Evolutionary conservation across 1,284 basidiomycete species (phyloP), one percentile per base, ranked within the genome.

Genomic region (Melampsora americana): DNA sequence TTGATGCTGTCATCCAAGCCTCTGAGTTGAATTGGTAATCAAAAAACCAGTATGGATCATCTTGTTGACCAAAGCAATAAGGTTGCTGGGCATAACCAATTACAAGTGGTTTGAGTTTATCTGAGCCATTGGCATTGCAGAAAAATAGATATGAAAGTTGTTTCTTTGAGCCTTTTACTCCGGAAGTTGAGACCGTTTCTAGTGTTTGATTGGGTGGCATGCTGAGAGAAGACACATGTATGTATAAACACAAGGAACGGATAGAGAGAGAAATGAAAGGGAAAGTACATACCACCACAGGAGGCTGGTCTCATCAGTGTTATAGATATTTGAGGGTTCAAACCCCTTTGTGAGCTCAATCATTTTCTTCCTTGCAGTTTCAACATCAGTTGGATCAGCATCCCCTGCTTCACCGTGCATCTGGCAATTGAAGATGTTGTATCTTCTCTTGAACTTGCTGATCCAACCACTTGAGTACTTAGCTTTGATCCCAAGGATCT

Each of bases 121-220:
- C 50, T 53, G 50, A 20, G 50, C 50, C 50, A 53, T 53, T 12
- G 3, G 50, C 50, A 53, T 53, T 53, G 50, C 50, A 53, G 50
- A 3, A 53, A 23, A 53, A 53, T 23, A 53, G 50, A 23, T 53
- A 53, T 20, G 23, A 20, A 12, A 20, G 50, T 5, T 16, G 50
- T 23, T 53, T 18, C 50, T 53, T 53, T 18, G 50, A 53, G 16
- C 50, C 50, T 53, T 53, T 53, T 23, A 53, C 4, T 18, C 50
- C 50, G 14, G 50, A 3, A 20, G 50, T 53, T 53, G 50, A 18
- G 23, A 23, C 50, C 23, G 50, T 53, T 20, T 3, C 50, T 53
- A 53, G 23, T 23, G 16, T 53, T 18, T 16, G 50, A 53, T 53
- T 53, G 16, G 50, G 50, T 20, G 50, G 50, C 50, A 53, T 53